Evolutionary conservation across 164 flowering plant species (phyloP), one percentile per base, ranked within the genome.

Genomic region (Litsea cubeba): DNA sequence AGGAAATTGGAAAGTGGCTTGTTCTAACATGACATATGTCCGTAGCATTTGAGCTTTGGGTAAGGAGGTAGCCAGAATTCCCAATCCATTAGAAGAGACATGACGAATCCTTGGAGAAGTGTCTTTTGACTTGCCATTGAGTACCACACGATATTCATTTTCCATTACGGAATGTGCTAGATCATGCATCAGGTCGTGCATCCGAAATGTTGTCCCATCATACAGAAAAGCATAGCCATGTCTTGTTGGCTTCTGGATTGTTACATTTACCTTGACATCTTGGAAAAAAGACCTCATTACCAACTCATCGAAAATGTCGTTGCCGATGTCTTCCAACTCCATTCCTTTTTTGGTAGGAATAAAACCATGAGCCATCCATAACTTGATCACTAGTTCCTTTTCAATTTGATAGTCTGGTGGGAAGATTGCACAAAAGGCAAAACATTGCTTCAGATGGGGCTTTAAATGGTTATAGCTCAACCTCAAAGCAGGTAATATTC

Each of bases 141-240:
- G 46, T 3, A 65, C 11, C 8, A 15, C 18, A 6, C 57, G 3
- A 65, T 22, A 66, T 26, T 66, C 76, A 28, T 24, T 50, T 20
- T 26, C 30, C 20, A 62, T n/a, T 17, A 66, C 35, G 0, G 49
- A 60, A 25, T 35, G n/a, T 18, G 76, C 76, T 11, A 74, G 71
- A 22, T 74, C 50, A 14, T 74, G 64, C 6, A 54, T 71, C 8
- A 67, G 20, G n/a, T 74, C 71, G n/a, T 74, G 76, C 76, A 74
- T 65, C 28, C 30, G 67, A 71, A 12, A 35, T 46, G 40, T 12
- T 25, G 67, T 25, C 12, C 1, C 25, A 25, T 25, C 1, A 25
- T 25, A 25, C 26, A 1, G 26, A 1, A 1, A 1, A 0, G 25
- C 1, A 25, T 25, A 25, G 25, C 25, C 25, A 25, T 25, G 25